A percentile compares a stretch with the other conserved stretches of the same genome.
phyloP scores from a whole-genome alignment of 116 monocot genomes.

The Zostera marina region DNA sequence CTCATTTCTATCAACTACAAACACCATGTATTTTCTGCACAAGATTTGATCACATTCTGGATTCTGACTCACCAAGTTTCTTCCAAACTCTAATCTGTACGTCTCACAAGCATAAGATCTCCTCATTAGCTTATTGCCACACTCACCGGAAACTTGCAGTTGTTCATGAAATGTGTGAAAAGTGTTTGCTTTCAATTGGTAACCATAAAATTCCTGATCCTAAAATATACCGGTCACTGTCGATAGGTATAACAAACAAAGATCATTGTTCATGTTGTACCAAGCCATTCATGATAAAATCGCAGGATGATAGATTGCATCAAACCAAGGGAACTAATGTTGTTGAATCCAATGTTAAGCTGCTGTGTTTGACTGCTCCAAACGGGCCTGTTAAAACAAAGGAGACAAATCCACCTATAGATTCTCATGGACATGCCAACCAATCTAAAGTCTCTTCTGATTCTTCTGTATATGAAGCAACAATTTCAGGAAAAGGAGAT shows the following conservation, averaged over 20 bases:
- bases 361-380: not conserved
- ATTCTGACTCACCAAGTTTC: slow-evolving; percentile 34
- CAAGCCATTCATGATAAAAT: slow-evolving; percentile 16
- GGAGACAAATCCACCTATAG: slow-evolving; percentile 1
- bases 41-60: slow-evolving; percentile 60
- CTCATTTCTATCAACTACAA: slow-evolving; percentile 44
- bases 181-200: slow-evolving; percentile 36
- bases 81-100: slow-evolving; percentile 54
- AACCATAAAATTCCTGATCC: slow-evolving; percentile 25
- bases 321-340: slow-evolving; percentile 11
- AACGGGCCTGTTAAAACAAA: slow-evolving; percentile 2
- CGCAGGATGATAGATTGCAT: slow-evolving; percentile 14
- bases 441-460: slow-evolving; percentile 30
- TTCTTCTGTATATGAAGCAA: slow-evolving; percentile 35
- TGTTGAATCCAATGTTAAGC: slow-evolving; percentile 11
- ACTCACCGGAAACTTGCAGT: slow-evolving; percentile 36
- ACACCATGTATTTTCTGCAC: slow-evolving; percentile 88
- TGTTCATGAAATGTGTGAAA: slow-evolving; percentile 43
- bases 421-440: slow-evolving; percentile 30
- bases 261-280: slow-evolving; percentile 44
- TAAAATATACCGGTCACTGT: slow-evolving; percentile 19
- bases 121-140: slow-evolving; percentile 41
- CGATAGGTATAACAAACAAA: slow-evolving; percentile 6
- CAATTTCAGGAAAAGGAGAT: slow-evolving; percentile 14
- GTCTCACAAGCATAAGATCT: slow-evolving; percentile 60